Evolutionary conservation across 345 rosid genomes (phyloP).

Genomic region (Populus alba): DNA sequence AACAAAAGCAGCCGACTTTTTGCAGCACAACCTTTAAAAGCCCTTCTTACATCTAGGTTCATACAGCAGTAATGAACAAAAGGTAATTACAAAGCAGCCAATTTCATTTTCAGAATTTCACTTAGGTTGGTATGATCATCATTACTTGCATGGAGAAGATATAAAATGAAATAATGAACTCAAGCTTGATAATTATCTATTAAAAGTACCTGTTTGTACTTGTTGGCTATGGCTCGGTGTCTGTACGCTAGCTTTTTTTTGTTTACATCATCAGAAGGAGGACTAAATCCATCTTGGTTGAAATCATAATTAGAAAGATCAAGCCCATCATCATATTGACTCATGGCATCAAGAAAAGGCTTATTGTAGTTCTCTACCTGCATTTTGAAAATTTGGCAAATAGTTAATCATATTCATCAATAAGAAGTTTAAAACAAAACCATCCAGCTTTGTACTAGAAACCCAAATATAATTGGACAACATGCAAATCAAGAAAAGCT

Average conservation of each 20-base stretch:
- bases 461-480: background rate
- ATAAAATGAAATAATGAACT: background rate
- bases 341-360: constrained; percentile 66
- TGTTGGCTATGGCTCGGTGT: constrained; percentile 48
- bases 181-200: background rate
- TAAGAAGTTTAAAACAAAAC: background rate
- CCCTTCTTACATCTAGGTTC: background rate
- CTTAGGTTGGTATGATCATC: background rate
- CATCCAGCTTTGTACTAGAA: background rate
- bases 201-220: constrained; percentile 58
- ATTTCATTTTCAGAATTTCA: background rate
- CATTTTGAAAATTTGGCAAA: constrained; percentile 14
- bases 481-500: background rate
- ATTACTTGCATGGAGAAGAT: background rate
- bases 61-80: background rate
- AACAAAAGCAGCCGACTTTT: background rate
- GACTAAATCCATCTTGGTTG: constrained; percentile 50
- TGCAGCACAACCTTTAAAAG: background rate
- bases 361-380: constrained; percentile 79
- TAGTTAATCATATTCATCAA: background rate
- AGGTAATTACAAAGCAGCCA: background rate
- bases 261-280: constrained; percentile 55
- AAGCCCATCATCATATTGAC: constrained; percentile 57
- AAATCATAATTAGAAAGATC: constrained; percentile 74
- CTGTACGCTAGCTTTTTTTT: constrained; percentile 78